phyloP scores from a whole-genome alignment of 768 basidiomycete genomes.

The Coprinopsis cinerea region DNA sequence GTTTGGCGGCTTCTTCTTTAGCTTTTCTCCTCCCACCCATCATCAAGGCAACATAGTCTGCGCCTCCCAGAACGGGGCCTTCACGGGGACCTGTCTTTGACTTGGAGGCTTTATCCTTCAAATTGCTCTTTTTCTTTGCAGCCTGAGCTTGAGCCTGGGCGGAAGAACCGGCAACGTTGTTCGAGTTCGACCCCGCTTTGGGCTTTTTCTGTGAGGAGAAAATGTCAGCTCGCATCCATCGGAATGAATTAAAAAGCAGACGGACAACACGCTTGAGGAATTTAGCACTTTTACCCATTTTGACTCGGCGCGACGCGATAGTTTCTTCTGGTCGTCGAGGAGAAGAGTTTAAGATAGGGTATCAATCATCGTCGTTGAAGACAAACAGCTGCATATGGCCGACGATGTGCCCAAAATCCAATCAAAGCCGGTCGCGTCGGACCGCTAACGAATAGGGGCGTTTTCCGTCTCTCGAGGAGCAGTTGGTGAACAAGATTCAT shows the following conservation, averaged over 20 bases:
- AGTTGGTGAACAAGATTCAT: too few relatives aligned
- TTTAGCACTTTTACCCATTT: constrained; percentile 65
- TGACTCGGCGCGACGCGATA: too few relatives aligned
- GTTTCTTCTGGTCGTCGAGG: not conserved
- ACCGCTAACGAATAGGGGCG: too few relatives aligned
- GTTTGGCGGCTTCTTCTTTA: constrained; percentile 57
- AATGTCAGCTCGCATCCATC: too few relatives aligned
- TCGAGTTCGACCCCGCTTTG: constrained; percentile 22
- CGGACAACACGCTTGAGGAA: constrained; percentile 55
- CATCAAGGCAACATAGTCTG: constrained; percentile 71
- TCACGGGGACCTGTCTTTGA: constrained; percentile 20
- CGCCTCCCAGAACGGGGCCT: constrained; percentile 57
- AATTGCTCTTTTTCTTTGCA: constrained; percentile 44
- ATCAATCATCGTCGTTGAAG: too few relatives aligned
- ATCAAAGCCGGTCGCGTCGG: too few relatives aligned
- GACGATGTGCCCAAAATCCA: too few relatives aligned
- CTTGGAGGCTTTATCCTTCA: constrained; percentile 38
- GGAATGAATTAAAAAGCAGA: constrained; percentile 16
- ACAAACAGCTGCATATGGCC: too few relatives aligned
- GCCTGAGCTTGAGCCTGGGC: constrained; percentile 32
- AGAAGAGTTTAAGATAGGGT: not conserved
- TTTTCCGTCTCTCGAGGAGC: too few relatives aligned
- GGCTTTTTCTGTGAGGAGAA: constrained; percentile 30
- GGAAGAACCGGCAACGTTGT: constrained; percentile 15
- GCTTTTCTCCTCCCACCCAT: constrained; percentile 68